Evolutionary conservation across 2,329 filamentous ascomycete genomes (phyloP).

Genomic region (Xylaria sp.): DNA sequence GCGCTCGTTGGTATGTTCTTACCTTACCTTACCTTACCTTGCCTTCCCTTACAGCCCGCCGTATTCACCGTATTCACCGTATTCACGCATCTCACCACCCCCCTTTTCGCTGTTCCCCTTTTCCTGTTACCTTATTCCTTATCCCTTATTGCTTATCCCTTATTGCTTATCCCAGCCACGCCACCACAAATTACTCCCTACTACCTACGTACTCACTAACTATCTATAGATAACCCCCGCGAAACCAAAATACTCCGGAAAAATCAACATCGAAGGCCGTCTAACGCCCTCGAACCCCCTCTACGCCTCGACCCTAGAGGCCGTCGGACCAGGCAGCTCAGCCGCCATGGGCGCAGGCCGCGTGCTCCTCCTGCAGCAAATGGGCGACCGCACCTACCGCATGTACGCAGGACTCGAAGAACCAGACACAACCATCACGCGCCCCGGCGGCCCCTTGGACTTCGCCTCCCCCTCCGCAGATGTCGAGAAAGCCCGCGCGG

Average conservation of each 20-base stretch:
- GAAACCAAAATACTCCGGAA: constrained; percentile 35
- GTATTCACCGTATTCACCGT: no score
- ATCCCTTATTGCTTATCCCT: neutral
- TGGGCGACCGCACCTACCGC: constrained; percentile 31
- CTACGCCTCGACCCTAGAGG: constrained; percentile 26
- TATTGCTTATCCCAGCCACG: no score
- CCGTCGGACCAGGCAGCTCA: constrained; percentile 20
- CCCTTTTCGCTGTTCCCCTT: no score
- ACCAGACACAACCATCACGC: constrained; percentile 11
- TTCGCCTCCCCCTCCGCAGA: constrained; percentile 15
- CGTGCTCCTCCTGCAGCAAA: constrained; percentile 26
- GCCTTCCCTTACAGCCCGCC: no score
- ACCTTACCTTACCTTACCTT: neutral
- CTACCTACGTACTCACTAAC: neutral
- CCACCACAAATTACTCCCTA: no score
- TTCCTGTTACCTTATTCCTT: no score
- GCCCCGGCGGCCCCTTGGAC: constrained; percentile 22
- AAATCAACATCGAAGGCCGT: constrained; percentile 29
- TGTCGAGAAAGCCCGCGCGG: constrained; percentile 8
- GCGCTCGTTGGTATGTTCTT: constrained; percentile 40
- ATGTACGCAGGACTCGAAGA: constrained; percentile 29
- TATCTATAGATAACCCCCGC: constrained; percentile 26
- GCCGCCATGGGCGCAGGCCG: constrained; percentile 17
- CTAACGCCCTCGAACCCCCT: constrained; percentile 22
- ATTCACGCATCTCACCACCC: no score